These are phyloP conservation scores for Phaeotremella skinneri DNA, from an alignment of 768 basidiomycete genomes.

Conservation along the genomic window DNA sequence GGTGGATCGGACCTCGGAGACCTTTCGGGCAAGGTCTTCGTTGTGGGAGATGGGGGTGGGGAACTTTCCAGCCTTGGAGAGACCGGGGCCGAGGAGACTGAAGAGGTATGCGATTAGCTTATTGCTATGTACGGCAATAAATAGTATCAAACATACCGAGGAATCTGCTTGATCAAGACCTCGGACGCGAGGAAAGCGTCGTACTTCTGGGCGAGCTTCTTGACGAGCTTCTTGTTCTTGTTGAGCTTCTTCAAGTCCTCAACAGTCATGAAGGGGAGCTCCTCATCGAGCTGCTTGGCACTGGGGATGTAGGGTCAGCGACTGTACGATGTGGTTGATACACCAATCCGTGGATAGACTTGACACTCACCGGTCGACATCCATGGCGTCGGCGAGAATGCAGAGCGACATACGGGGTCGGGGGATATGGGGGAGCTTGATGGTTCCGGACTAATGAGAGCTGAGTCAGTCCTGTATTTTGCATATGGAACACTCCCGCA, in stretches of 20 bases:
- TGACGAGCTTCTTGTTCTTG: constrained; percentile 99
- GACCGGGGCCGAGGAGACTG: constrained; percentile 96
- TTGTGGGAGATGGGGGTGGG: constrained; percentile 90
- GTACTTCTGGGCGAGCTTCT: constrained; percentile 99
- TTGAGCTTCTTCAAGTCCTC: constrained; percentile 99
- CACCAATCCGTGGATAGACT: background rate
- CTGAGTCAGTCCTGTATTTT: background rate
- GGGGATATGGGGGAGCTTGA: constrained; percentile 89
- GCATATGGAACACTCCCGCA: background rate
- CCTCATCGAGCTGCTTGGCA: constrained; percentile 54
- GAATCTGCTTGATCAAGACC: constrained; percentile 97
- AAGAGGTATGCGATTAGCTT: background rate
- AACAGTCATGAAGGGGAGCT: constrained; percentile 82
- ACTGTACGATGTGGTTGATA: background rate
- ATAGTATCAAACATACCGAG: constrained; percentile 55
- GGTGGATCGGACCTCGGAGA: constrained; percentile 92
- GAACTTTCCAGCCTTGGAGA: constrained; percentile 99
- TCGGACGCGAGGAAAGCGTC: constrained; percentile 98
- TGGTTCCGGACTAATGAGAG: constrained; percentile 32
- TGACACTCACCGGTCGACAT: constrained; percentile 73
- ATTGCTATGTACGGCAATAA: background rate
- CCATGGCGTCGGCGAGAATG: constrained; percentile 98
- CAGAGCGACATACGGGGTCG: constrained; percentile 99
- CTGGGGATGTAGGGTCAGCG: constrained; percentile 3
- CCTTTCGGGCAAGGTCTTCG: constrained; percentile 86